Base-by-base conservation (phyloP, 108 stramenopile genomes). In the Seminavis robusta region DNA sequence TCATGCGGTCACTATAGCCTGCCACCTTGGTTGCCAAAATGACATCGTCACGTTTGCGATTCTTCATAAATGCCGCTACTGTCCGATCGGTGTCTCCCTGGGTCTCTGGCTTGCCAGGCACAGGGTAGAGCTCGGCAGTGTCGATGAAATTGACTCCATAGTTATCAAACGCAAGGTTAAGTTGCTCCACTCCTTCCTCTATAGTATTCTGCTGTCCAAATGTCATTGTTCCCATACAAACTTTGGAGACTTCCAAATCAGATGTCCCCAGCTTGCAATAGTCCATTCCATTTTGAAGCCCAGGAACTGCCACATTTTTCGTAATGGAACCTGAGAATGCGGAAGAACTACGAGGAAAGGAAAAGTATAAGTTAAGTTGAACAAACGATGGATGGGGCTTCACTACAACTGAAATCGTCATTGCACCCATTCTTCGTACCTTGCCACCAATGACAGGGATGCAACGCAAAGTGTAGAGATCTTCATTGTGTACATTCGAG, bases 61-160 rank as follows among this genome's bases (percentile, higher is more conserved):
- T 40, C 46, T 82, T 74, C 24, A 94, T 50, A 56, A 81, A 90
- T 10, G 60, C 44, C 0, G 61, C 73, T 0, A 96, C 81, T 17
- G 86, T 73, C 34, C 51, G 42, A 28, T 98, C 97, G 5, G 95
- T 93, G 17, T 42, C 43, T 10, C 90, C 90, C 30, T 73, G 66
- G 1, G 85, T 86, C 27, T 83, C 75, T 0, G 80, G 51, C 8
- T 80, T 77, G 8, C 72, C 74, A 0, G 81, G 77, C 3, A 84
- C 80, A 1, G 89, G 88, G 57, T 88, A 95, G 71, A 92, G 81
- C 67, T 97, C 95, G 4, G 95, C 94, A 13, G 95, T 97, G 46
- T 97, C 97, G 11, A 97, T 28, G 59, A 94, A 94, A 57, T 97
- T 97, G 47, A 97, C 73, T 3, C 94, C 97, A 52, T 86, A 91